A percentile compares a stretch with the other conserved stretches of the same genome.
These are phyloP conservation scores for Trichoderma parareesei DNA, from an alignment of 495 filamentous ascomycete genomes.

Conservation along the genomic window DNA sequence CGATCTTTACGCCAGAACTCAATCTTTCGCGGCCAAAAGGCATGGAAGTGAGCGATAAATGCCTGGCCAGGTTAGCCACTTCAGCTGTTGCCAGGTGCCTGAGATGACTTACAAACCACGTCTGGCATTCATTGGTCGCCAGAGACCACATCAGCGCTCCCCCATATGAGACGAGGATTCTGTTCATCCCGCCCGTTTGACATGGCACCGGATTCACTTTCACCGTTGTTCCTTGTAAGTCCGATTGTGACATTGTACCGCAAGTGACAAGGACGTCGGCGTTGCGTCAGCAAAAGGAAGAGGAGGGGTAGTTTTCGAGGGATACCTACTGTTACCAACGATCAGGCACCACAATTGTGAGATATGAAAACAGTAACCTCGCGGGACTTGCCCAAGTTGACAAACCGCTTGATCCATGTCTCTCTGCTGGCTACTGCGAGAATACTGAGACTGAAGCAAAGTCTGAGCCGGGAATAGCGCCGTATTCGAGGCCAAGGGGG, in stretches of 20 bases:
- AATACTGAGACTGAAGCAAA: slow-evolving; percentile 24
- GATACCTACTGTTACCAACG: slow-evolving; percentile 20
- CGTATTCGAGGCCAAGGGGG: slow-evolving; percentile 13
- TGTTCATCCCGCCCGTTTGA: slow-evolving; percentile 13
- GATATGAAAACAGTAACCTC: slow-evolving; percentile 25
- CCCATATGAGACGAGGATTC: slow-evolving; percentile 17
- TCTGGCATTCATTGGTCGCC: slow-evolving; percentile 20
- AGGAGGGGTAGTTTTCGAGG: background rate
- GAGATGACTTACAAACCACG: slow-evolving; percentile 26
- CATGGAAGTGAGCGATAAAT: slow-evolving; percentile 23
- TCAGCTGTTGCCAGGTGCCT: background rate
- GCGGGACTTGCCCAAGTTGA: slow-evolving; percentile 18
- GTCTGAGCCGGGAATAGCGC: slow-evolving; percentile 23
- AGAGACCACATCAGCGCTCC: slow-evolving; percentile 22
- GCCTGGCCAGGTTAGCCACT: slow-evolving; percentile 14
- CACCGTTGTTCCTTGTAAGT: slow-evolving; percentile 14
- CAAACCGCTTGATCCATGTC: slow-evolving; percentile 29
- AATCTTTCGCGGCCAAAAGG: slow-evolving; percentile 22
- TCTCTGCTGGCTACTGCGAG: slow-evolving; percentile 18
- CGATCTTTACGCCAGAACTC: slow-evolving; percentile 17
- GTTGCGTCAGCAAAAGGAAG: background rate
- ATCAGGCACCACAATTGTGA: slow-evolving; percentile 26
- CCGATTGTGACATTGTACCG: slow-evolving; percentile 12
- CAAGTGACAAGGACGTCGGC: slow-evolving; percentile 17
- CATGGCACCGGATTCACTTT: slow-evolving; percentile 14